Conservation (phyloP, 2,329 filamentous ascomycete species). For the Phaeoacremonium minimum region DNA sequence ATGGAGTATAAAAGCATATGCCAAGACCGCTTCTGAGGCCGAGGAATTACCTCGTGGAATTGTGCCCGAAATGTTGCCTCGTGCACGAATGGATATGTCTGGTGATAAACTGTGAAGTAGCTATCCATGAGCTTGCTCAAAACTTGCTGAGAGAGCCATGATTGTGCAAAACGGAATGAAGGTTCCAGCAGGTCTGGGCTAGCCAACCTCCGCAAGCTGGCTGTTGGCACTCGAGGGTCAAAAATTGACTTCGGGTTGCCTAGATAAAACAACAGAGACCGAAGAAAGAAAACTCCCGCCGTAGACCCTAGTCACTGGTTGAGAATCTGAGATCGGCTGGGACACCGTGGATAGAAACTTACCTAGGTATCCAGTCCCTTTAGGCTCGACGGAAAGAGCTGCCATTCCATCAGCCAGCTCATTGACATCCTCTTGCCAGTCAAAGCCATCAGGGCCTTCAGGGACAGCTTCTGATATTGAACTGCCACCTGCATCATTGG, state of each 20-base stretch:
- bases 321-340: not conserved
- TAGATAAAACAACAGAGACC: slow-evolving; percentile 19
- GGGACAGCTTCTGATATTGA: slow-evolving; percentile 21
- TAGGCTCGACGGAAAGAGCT: slow-evolving; percentile 26
- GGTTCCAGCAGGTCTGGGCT: slow-evolving; percentile 4
- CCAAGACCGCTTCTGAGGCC: slow-evolving; percentile 23
- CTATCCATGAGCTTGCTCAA: slow-evolving; percentile 22
- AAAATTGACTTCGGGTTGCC: slow-evolving; percentile 12
- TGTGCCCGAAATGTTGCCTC: slow-evolving; percentile 29
- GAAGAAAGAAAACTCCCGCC: slow-evolving; percentile 22
- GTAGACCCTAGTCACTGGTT: slow-evolving; percentile 15
- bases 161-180: slow-evolving; percentile 12
- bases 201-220: not conserved
- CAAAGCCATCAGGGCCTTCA: slow-evolving; percentile 22
- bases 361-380: slow-evolving; percentile 26
- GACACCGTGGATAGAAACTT: not conserved
- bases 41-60: slow-evolving; percentile 25
- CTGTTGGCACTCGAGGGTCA: not conserved
- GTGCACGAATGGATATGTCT: slow-evolving; percentile 39
- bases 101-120: slow-evolving; percentile 40
- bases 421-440: slow-evolving; percentile 25
- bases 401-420: slow-evolving; percentile 29
- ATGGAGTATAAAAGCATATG: slow-evolving; percentile 29
- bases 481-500: not conserved
- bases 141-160: slow-evolving; percentile 18